A percentile compares a stretch with the other conserved stretches of the same genome.
Conservation (phyloP, 1,284 basidiomycete genomes). For the Irpex lacteus region DNA sequence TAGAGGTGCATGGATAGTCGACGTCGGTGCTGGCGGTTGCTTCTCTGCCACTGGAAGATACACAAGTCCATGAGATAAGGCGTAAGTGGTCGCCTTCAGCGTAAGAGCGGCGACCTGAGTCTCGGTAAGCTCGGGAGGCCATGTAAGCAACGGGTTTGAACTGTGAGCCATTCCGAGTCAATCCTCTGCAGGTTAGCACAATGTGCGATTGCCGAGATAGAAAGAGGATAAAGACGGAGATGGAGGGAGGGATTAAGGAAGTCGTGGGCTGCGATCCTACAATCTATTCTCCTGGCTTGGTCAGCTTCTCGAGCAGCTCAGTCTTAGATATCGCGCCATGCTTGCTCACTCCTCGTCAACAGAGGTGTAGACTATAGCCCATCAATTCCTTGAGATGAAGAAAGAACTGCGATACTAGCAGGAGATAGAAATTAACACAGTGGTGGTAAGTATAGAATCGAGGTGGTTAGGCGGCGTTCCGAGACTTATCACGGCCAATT, state of each 20-base stretch:
- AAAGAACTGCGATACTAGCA: too few relatives aligned
- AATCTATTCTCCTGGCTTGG: slow-evolving; percentile 1
- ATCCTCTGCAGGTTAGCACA: too few relatives aligned
- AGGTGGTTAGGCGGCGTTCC: too few relatives aligned
- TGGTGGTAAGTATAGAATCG: too few relatives aligned
- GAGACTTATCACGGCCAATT: too few relatives aligned
- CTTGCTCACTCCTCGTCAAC: slow-evolving; percentile 8
- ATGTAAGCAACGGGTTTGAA: slow-evolving; percentile 28
- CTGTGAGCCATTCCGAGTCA: neutral
- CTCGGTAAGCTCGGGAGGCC: slow-evolving; percentile 73
- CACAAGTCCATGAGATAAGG: slow-evolving; percentile 81
- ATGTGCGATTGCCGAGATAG: too few relatives aligned
- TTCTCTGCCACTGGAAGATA: slow-evolving; percentile 65
- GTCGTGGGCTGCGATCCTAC: too few relatives aligned
- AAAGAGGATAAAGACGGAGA: too few relatives aligned
- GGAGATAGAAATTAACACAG: too few relatives aligned
- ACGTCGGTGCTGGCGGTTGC: slow-evolving; percentile 55
- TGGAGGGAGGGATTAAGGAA: too few relatives aligned
- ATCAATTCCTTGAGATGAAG: too few relatives aligned
- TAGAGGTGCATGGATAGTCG: slow-evolving; percentile 77
- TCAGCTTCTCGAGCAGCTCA: slow-evolving; percentile 1
- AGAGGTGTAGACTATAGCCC: neutral
- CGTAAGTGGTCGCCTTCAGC: slow-evolving; percentile 75
- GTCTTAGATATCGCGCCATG: slow-evolving; percentile 10
- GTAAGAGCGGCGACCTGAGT: slow-evolving; percentile 59